A percentile compares a stretch with the other conserved stretches of the same genome.
Conservation (phyloP, 73 alveolate genomes). For the Blepharisma stoltei region DNA sequence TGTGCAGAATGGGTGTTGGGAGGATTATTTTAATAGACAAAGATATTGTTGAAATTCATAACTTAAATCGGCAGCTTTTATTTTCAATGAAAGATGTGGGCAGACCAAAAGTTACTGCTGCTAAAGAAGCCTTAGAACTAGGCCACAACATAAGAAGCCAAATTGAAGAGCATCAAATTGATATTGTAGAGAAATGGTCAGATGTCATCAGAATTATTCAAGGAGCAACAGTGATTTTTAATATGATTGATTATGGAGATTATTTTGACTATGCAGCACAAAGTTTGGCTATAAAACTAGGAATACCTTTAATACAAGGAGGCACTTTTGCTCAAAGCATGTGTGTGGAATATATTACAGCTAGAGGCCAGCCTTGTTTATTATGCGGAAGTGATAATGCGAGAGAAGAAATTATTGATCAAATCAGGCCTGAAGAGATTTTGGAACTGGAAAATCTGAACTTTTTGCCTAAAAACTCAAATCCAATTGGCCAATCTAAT, state of each 20-base stretch:
- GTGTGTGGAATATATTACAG: constrained; percentile 58
- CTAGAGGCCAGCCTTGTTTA: constrained; percentile 60
- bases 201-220: constrained; percentile 54
- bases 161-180: constrained; percentile 53
- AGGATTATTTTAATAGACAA: constrained; percentile 59
- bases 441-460: constrained; percentile 32
- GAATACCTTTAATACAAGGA: constrained; percentile 62
- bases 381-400: constrained; percentile 57
- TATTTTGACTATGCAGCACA: constrained; percentile 79
- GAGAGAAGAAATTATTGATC: constrained; percentile 42
- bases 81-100: constrained; percentile 64
- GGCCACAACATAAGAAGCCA: constrained; percentile 50
- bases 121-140: constrained; percentile 45
- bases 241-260: constrained; percentile 86
- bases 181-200: constrained; percentile 65
- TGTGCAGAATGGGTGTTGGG: constrained; percentile 72
- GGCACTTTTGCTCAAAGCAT: constrained; percentile 67
- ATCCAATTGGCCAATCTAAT: constrained; percentile 70
- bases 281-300: constrained; percentile 42
- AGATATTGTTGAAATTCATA: constrained; percentile 70
- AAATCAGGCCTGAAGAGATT: constrained; percentile 47
- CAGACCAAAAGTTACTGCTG: constrained; percentile 54
- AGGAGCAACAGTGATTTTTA: constrained; percentile 64
- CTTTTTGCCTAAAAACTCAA: constrained; percentile 64
- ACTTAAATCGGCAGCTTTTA: constrained; percentile 65